Percentiles rank a stretch among this genome's conserved stretches.
phyloP scores from a whole-genome alignment of 148 eudicot species.

The Fagopyrum homotropicum region DNA sequence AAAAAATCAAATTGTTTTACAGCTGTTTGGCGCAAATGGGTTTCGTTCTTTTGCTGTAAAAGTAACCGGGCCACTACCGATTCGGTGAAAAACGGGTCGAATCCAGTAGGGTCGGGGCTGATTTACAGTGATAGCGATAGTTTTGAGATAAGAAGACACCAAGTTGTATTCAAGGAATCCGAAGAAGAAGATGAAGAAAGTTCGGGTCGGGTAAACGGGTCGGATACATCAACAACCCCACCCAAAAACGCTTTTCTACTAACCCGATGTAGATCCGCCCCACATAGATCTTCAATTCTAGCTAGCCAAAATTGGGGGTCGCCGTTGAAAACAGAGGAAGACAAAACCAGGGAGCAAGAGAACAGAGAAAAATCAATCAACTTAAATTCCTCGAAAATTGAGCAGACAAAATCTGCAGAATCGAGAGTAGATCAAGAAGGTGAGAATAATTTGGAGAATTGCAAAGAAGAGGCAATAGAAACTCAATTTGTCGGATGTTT shows the following conservation, averaged over 20 bases:
- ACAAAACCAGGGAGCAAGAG: conserved; percentile 13
- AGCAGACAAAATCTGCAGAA: conserved; percentile 1
- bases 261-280: conserved; percentile 79
- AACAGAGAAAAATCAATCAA: conserved; percentile 8
- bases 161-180: not conserved
- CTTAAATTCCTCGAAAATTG: conserved; percentile 10
- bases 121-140: conserved; percentile 3
- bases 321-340: conserved; percentile 17
- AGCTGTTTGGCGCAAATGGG: conserved; percentile 32
- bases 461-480: not conserved
- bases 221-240: conserved; percentile 19
- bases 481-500: conserved; percentile 7
- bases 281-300: conserved; percentile 58
- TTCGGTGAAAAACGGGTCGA: conserved; percentile 19
- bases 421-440: conserved; percentile 14
- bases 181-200: not conserved
- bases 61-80: conserved; percentile 22
- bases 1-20: not conserved
- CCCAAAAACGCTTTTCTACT: conserved; percentile 59
- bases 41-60: conserved; percentile 31
- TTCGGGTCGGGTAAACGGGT: conserved; percentile 4
- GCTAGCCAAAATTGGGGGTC: conserved; percentile 46
- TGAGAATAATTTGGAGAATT: conserved; percentile 12
- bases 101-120: conserved; percentile 7
- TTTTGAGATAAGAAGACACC: not conserved